A percentile compares a stretch with the other conserved stretches of the same genome.
Evolutionary conservation across 495 filamentous ascomycete genomes (phyloP).

Genomic region (Hypoxylon fuscum): DNA sequence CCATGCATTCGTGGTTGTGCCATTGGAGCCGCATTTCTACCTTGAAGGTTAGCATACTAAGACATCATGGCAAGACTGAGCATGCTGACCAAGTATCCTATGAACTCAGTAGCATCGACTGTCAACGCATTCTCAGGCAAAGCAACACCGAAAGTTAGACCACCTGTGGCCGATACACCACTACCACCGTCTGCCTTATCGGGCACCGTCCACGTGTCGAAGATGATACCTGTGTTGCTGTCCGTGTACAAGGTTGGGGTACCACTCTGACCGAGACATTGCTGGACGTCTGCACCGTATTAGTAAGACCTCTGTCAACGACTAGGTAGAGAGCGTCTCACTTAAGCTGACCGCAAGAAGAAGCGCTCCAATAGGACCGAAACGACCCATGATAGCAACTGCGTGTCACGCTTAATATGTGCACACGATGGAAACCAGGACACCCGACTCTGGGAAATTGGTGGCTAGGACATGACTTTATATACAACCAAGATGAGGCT

Average conservation of each 20-base stretch:
- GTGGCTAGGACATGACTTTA: not conserved
- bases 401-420: slow-evolving; percentile 10
- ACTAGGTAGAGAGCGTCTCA: slow-evolving; percentile 5
- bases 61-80: slow-evolving; percentile 1
- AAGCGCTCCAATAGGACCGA: slow-evolving; percentile 23
- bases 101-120: slow-evolving; percentile 64
- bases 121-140: slow-evolving; percentile 62
- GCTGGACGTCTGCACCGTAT: slow-evolving; percentile 31
- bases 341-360: slow-evolving; percentile 36
- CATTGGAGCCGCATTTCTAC: slow-evolving; percentile 44
- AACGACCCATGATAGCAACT: slow-evolving; percentile 32
- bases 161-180: slow-evolving; percentile 31
- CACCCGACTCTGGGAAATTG: not conserved
- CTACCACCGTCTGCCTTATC: slow-evolving; percentile 28
- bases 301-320: slow-evolving; percentile 14
- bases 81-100: slow-evolving; percentile 53
- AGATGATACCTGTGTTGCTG: slow-evolving; percentile 43
- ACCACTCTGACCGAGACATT: slow-evolving; percentile 36
- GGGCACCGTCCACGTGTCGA: slow-evolving; percentile 43
- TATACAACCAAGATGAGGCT: slow-evolving; percentile 15
- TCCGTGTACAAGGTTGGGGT: slow-evolving; percentile 42
- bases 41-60: slow-evolving; percentile 58
- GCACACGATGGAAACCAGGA: slow-evolving; percentile 4
- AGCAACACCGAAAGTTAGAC: slow-evolving; percentile 64
- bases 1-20: slow-evolving; percentile 57